Conservation (phyloP, 225 moss, liverwort and hornwort species). For the Pleurozium schreberi region DNA sequence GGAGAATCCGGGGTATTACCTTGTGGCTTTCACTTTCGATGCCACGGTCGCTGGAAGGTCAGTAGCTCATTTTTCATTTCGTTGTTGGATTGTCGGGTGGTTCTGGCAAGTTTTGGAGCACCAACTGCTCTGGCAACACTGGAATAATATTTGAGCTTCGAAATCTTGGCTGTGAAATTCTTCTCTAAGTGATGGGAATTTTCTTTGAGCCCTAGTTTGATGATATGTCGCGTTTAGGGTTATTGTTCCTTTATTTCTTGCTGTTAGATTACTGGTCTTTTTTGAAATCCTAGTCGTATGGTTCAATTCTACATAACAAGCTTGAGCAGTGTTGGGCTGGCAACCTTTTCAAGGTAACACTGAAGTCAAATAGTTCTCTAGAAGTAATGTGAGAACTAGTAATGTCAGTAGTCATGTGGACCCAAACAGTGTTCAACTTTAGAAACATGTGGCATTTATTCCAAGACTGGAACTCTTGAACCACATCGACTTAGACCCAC, state of each 20-base stretch:
- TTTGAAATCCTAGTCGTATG: not conserved
- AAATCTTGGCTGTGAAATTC: not conserved
- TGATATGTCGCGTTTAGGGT: not conserved
- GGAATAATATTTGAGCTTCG: not conserved
- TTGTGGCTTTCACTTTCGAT: conserved; percentile 94
- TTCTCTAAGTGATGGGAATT: not conserved
- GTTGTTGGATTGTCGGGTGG: not conserved
- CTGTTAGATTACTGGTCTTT: not conserved
- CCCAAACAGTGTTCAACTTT: not conserved
- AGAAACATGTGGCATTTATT: not conserved
- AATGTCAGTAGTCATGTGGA: not conserved
- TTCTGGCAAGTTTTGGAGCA: not conserved
- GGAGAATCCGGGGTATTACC: conserved; percentile 67
- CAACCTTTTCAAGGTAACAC: not conserved
- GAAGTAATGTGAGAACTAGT: not conserved
- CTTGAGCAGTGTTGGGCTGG: not conserved
- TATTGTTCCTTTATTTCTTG: not conserved
- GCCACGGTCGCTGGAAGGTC: conserved; percentile 86
- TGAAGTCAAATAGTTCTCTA: not conserved
- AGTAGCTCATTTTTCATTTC: not conserved
- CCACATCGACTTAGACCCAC: not conserved
- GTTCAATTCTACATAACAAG: not conserved
- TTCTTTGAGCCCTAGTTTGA: not conserved
- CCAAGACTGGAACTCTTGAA: not conserved
- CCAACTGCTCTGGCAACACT: not conserved